Base-by-base conservation (phyloP, 768 basidiomycete species). In the Lactarius hengduanensis region DNA sequence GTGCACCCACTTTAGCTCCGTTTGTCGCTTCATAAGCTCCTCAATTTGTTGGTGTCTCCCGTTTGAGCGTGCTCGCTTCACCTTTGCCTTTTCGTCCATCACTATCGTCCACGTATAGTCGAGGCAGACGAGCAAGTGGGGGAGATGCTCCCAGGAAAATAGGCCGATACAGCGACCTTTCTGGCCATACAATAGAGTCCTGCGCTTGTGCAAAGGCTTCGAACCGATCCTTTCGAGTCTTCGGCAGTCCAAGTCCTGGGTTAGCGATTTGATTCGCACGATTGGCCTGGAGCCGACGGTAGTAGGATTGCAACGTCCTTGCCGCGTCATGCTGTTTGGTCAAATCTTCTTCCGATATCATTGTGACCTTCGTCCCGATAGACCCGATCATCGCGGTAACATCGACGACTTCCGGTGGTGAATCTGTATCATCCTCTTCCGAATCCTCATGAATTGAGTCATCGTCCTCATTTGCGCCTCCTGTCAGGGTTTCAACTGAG, bases 81-180 rank as follows among this genome's bases (percentile, higher is more conserved):
- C 60, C 54, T 57, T 61, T 3, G 38, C 8, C 30, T 70, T 70
- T 45, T 62, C 63, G 10, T 61, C 60, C 61, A 41, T 41, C 11
- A 61, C 50, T 18, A 34, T 20, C 13, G 50, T 34, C 58, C 6
- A n/a, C 15, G 61, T 28, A 57, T 54, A 22, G 22, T 65, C 67
- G n/a, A 70, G 57, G 43, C 63, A 69, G 3, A 62, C 53, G 20
- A 70, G 63, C 1, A 70, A 26, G 57, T 70, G 69, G 5, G 69
- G 69, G 18, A 70, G 67, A 13, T n/a, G 69, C 59, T 7, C 69
- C 69, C 10, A 67, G 34, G 63, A 69, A 70, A 57, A 70, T 43
- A 9, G 60, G 68, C 16, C 63, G 63, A 61, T 70, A 70, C 1
- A 58, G 62, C 3, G 67, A 68, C 18, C 13, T 63, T 30, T 28